Evolutionary conservation across 345 rosid species (phyloP), one percentile per base, ranked within the genome.

Genomic region (Rhodomyrtus tomentosa): DNA sequence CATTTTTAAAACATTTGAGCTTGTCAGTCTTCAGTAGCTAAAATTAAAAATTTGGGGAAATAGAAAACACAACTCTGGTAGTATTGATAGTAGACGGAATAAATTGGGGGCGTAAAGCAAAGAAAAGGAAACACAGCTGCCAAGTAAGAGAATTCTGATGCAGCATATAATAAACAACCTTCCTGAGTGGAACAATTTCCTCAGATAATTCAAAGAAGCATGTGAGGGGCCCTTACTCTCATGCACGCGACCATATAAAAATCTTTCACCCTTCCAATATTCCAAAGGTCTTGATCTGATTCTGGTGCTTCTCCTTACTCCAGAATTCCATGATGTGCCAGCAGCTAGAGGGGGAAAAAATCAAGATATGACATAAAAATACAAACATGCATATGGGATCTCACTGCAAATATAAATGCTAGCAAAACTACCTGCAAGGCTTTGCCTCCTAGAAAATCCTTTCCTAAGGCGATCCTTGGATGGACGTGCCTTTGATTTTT

Each of bases 231-330:
- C 87, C 98, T 93, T 89, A 97, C 99, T 95, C 79, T 88, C 76
- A 90, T 95, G 98, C 85, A 97, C 84, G 27, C 99, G 98, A 18
- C 98, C 99, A 81, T 91, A 95, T 80, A 97, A 85, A 87, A 95
- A 95, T 85, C 95, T 90, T 88, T 97, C 99, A n/a, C 98, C 99
- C 88, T 87, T 97, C 99, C 99, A 97, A 85, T 87, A 95, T 88
- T 95, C 98, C 81, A 97, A 91, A 84, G 98, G 99, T 90, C 98
- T 93, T 54, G 99, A 93, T 82, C 83, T 93, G 74, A 95, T 93
- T 89, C 99, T 91, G 53, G 99, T 95, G 91, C 99, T 97, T 86
- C 94, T 85, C 87, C 99, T 91, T 42, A 92, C 84, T 40, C 98
- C 98, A 73, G 85, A 74, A 85, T 87, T 88, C 90, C 90, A 91